Base-by-base conservation (phyloP, 2,329 filamentous ascomycete genomes). In the Nemania sp. region DNA sequence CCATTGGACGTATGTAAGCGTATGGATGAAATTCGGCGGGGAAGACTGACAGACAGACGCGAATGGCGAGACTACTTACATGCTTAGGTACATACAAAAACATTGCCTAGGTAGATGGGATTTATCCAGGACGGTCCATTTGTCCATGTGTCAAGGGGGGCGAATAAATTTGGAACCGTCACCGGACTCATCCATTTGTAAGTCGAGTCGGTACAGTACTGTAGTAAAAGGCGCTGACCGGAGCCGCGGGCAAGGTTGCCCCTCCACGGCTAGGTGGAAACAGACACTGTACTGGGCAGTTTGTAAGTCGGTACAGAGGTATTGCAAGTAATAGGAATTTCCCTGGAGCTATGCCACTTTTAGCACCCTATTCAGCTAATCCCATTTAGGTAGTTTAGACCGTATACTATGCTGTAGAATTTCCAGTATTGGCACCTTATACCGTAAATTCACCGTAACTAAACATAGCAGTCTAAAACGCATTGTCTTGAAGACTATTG, bases 261-360 rank as follows among this genome's bases (percentile, higher is more conserved):
- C 61, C 47, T 63, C 66, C 58, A 62, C 59, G n/a, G n/a, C n/a
- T n/a, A n/a, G n/a, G n/a, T 43, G 20, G 54, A 61, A 43, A 66
- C 20, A 47, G 43, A 41, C 13, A 41, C 35, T 41, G 35, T 41
- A 41, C 29, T 32, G 29, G 29, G 29, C 29, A 32, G 29, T 8
- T 4, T 32, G 29, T 32, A 32, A 8, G 29, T 32, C 29, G 29
- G 29, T 32, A 32, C 29, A 4, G 4, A 32, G 29, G 29, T 32
- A 32, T 32, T n/a, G n/a, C n/a, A n/a, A n/a, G n/a, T n/a, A n/a
- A 8, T 32, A 32, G 29, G 5, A 8, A 32, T 32, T 32, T 32
- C 8, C 8, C 29, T 32, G 29, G 29, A 32, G 29, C 29, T 32
- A 32, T 32, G 29, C 29, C 29, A 32, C 29, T 32, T 32, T 8